Evolutionary conservation across 2,329 filamentous ascomycete genomes (phyloP).

Genomic region (Aureobasidium leucospermi): DNA sequence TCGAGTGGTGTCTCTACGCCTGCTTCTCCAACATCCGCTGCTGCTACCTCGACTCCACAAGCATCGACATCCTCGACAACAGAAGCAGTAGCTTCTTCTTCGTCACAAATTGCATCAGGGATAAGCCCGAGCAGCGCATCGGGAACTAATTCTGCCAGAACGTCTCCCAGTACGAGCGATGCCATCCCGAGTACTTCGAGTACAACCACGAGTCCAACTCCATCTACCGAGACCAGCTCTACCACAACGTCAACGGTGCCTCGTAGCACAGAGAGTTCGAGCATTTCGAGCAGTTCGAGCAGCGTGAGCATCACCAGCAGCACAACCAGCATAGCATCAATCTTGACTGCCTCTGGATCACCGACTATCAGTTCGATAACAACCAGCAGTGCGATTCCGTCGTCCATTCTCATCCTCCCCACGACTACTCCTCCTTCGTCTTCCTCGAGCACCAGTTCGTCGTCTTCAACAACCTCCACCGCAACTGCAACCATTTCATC

Average conservation of each 20-base stretch:
- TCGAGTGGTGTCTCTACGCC: neutral
- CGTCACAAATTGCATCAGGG: neutral
- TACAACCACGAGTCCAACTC: neutral
- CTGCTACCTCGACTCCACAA: neutral
- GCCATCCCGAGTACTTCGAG: neutral
- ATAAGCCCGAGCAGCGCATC: neutral
- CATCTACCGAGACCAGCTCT: neutral
- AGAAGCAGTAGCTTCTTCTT: neutral
- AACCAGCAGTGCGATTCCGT: neutral
- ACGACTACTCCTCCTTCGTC: neutral
- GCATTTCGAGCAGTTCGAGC: neutral
- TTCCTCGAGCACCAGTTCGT: neutral
- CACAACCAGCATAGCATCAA: neutral
- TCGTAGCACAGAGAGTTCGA: neutral
- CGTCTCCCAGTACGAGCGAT: neutral
- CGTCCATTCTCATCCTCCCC: slow-evolving; percentile 1
- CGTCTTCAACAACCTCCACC: neutral
- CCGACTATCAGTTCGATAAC: neutral
- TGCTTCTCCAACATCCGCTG: neutral
- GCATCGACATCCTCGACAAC: neutral
- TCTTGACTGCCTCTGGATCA: neutral
- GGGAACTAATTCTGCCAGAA: neutral
- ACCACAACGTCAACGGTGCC: neutral
- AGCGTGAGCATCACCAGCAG: neutral
- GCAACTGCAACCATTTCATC: neutral